A percentile compares a stretch with the other conserved stretches of the same genome.
Conservation (phyloP, 345 rosid genomes). For the Citrus australasica region DNA sequence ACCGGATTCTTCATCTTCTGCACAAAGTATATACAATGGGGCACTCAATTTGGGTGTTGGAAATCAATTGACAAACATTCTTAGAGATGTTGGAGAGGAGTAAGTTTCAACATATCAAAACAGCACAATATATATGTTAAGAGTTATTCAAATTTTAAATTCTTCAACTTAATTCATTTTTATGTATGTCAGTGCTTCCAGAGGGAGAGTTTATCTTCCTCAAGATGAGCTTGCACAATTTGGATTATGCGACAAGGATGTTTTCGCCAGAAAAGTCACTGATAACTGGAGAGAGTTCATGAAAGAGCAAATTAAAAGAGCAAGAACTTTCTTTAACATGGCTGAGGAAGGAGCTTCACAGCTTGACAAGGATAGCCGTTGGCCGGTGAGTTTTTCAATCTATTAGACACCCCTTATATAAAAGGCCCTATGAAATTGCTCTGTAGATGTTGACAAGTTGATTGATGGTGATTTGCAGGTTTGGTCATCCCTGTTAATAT, state of each 20-base stretch:
- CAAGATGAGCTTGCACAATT: slow-evolving; percentile 59
- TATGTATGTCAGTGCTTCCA: slow-evolving; percentile 29
- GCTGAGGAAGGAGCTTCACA: slow-evolving; percentile 62
- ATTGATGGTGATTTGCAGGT: slow-evolving; percentile 30
- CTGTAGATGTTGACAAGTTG: background rate
- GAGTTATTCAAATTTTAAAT: background rate
- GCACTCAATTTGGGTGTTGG: slow-evolving; percentile 56
- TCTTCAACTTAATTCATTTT: background rate
- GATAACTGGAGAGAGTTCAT: slow-evolving; percentile 56
- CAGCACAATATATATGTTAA: too few relatives aligned
- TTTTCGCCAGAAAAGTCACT: slow-evolving; percentile 47
- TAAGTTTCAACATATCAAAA: slow-evolving; percentile 16
- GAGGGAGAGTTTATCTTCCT: slow-evolving; percentile 62
- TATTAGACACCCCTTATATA: too few relatives aligned
- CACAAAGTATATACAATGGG: slow-evolving; percentile 35
- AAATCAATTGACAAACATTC: slow-evolving; percentile 63
- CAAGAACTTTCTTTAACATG: slow-evolving; percentile 49
- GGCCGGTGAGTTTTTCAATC: slow-evolving; percentile 42
- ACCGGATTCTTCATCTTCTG: slow-evolving; percentile 30
- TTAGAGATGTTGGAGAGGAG: slow-evolving; percentile 68
- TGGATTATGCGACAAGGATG: slow-evolving; percentile 45
- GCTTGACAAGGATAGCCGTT: slow-evolving; percentile 58
- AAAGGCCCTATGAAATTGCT: background rate
- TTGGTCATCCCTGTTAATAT: slow-evolving; percentile 55
- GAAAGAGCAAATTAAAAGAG: slow-evolving; percentile 58